phyloP scores from a whole-genome alignment of 306 rosid genomes.

The Arachis stenosperma region DNA sequence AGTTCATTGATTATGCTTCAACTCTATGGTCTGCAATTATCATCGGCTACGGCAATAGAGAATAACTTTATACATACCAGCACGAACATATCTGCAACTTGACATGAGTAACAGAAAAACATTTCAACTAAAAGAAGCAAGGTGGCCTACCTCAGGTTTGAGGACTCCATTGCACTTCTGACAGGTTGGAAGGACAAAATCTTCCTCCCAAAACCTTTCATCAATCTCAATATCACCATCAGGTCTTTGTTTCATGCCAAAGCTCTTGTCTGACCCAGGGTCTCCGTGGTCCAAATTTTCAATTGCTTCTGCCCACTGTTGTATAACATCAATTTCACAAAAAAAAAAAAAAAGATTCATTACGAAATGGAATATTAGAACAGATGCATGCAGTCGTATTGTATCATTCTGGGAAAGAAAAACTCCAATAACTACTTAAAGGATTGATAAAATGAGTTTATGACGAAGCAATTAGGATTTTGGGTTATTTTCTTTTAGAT shows the following conservation, averaged over 20 bases:
- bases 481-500: slow-evolving; percentile 13
- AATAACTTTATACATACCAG: background rate
- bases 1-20: background rate
- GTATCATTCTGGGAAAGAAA: slow-evolving; percentile 24
- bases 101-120: slow-evolving; percentile 6
- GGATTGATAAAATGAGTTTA: slow-evolving; percentile 14
- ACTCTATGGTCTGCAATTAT: slow-evolving; percentile 12
- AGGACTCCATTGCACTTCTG: slow-evolving; percentile 84
- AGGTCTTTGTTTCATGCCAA: slow-evolving; percentile 98
- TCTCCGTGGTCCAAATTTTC: slow-evolving; percentile 69
- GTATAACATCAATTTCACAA: slow-evolving; percentile 19
- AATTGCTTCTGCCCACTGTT: slow-evolving; percentile 94
- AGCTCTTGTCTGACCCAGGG: slow-evolving; percentile 83
- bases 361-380: slow-evolving; percentile 28
- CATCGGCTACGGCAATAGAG: slow-evolving; percentile 18
- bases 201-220: slow-evolving; percentile 91
- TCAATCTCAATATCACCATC: slow-evolving; percentile 98
- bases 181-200: slow-evolving; percentile 80
- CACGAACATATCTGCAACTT: slow-evolving; percentile 6
- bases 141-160: slow-evolving; percentile 83
- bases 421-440: slow-evolving; percentile 20
- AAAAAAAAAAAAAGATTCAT: slow-evolving; percentile 22
- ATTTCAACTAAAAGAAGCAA: slow-evolving; percentile 30
- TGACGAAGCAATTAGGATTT: background rate
- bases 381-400: slow-evolving; percentile 12